Conservation (phyloP, 805 yeast genomes). For the Ogataea henricii region DNA sequence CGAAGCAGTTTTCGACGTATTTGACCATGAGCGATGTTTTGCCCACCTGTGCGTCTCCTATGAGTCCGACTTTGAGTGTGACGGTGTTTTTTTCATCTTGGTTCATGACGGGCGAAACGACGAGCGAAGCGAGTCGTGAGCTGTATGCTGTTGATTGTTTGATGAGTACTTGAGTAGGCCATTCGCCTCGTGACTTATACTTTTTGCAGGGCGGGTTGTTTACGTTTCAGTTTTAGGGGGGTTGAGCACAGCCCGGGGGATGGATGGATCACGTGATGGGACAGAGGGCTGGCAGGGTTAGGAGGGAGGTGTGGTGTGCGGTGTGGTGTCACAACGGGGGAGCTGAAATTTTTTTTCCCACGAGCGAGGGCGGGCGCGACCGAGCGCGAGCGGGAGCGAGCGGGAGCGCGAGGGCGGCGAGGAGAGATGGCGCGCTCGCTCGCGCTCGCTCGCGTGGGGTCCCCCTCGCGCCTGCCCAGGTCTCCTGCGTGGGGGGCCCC, state of each 20-base stretch:
- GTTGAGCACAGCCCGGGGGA: background rate
- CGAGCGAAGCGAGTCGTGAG: background rate
- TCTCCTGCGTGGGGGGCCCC: too few relatives aligned
- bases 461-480: background rate
- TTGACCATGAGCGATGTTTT: conserved; percentile 96
- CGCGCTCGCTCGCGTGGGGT: background rate
- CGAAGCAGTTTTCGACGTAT: conserved; percentile 92
- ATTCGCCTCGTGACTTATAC: too few relatives aligned
- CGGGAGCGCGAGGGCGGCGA: background rate
- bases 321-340: background rate
- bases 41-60: conserved; percentile 96
- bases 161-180: too few relatives aligned
- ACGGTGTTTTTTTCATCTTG: conserved; percentile 43
- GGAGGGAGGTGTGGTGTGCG: too few relatives aligned
- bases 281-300: background rate
- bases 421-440: too few relatives aligned
- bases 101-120: conserved; percentile 4
- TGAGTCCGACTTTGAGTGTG: conserved; percentile 82
- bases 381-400: background rate
- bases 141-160: background rate
- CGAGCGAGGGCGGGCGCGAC: too few relatives aligned
- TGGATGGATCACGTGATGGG: background rate
- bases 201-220: conserved; percentile 8
- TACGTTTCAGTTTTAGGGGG: conserved; percentile 11
- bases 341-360: conserved; percentile 6